Conservation (phyloP, 306 rosid genomes). For the Begonia loranthoides region DNA sequence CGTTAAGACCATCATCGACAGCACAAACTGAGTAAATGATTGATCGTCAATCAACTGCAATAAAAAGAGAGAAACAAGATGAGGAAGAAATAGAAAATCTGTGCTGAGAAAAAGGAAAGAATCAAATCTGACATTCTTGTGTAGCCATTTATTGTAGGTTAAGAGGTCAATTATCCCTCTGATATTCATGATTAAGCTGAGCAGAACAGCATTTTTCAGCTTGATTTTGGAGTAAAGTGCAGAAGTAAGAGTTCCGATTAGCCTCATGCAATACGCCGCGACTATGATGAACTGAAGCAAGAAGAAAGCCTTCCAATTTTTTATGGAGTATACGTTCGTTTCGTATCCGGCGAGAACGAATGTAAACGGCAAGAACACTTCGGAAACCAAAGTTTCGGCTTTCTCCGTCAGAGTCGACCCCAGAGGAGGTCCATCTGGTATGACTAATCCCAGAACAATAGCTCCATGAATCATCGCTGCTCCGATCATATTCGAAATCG, state of each 20-base stretch:
- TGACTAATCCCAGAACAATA: slow-evolving; percentile 33
- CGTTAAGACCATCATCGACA: slow-evolving; percentile 25
- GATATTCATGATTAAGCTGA: not conserved
- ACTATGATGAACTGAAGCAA: not conserved
- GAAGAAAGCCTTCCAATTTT: not conserved
- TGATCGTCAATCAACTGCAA: slow-evolving; percentile 34
- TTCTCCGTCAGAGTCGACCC: slow-evolving; percentile 35
- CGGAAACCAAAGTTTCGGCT: slow-evolving; percentile 19
- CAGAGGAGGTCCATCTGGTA: slow-evolving; percentile 59
- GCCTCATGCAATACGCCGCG: not conserved
- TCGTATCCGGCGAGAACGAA: not conserved
- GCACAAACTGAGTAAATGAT: slow-evolving; percentile 33
- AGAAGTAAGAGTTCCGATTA: not conserved
- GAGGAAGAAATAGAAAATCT: slow-evolving; percentile 24
- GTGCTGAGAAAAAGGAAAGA: slow-evolving; percentile 29
- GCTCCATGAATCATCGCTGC: slow-evolving; percentile 42
- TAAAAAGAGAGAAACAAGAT: slow-evolving; percentile 13
- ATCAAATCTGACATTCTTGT: slow-evolving; percentile 21
- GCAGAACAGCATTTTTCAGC: not conserved
- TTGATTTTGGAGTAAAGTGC: not conserved
- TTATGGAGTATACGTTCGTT: not conserved
- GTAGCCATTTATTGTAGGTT: slow-evolving; percentile 35
- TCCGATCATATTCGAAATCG: slow-evolving; percentile 37
- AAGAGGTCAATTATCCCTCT: slow-evolving; percentile 3
- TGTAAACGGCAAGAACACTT: slow-evolving; percentile 36